Base-by-base conservation (phyloP, 2,329 filamentous ascomycete species). In the Ophiostoma sp. region DNA sequence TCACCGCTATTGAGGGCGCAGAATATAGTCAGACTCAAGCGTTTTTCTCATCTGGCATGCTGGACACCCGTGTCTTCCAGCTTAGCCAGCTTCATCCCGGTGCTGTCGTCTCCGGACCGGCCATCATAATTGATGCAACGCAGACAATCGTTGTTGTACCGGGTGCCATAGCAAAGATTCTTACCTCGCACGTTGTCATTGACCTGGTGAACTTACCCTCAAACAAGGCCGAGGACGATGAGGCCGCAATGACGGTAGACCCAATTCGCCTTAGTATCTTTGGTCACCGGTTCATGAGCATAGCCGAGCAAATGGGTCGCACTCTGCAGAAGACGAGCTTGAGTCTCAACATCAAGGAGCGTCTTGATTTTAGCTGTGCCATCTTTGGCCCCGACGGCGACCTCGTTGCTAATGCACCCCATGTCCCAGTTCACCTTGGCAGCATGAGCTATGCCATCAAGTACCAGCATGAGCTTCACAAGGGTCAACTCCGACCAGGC, bases 101-200 rank as follows among this genome's bases (percentile, higher is more conserved):
- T 1, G 88, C 93, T 71, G 86, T 87, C 31, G 82, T 96, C 69
- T 82, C 84, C 67, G 93, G 94, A 0, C 93, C 94, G 0, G 93
- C 93, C 0, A 92, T 97, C 79, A 85, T 97, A 71, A 92, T 92
- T 3, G 94, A 94, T 76, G 89, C 90, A 5, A 94, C 91, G 0
- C 94, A 97, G 79, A 97, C 94, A 0, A 95, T 98, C 72, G 91
- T 97, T 0, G 88, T 97, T 1, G 91, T 91, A 0, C 94, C 94
- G 48, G 86, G 86, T 35, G 87, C 92, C 1, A 87, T 87, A n/a
- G 94, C 93, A 0, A 80, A 93, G 35, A 83, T 96, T 27, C 88
- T 96, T 20, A 85, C 92, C 72, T 96, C 92, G 0, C 94, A 97
- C 75, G 92, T 97, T 8, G 85, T 97, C 10, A 94, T 97, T 76